Evolutionary conservation across 1,284 basidiomycete species (phyloP), one percentile per base, ranked within the genome.

Genomic region (Amylostereum chailletii): DNA sequence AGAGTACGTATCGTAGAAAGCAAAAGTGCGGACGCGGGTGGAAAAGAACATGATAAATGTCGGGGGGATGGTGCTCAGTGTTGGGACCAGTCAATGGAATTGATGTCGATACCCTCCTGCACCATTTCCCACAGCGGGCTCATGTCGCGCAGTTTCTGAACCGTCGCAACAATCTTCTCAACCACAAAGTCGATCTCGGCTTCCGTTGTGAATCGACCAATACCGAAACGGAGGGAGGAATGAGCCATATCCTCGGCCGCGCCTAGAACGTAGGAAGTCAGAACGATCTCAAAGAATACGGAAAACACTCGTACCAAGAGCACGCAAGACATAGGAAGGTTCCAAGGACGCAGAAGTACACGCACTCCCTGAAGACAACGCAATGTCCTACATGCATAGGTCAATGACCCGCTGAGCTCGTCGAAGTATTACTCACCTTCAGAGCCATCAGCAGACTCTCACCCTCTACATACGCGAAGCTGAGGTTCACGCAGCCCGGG

Each of bases 211-310:
- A 99, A 99, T 32, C 96, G 83, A 36, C 96, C 96, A 56, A 99
- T 90, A 48, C 96, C 96, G 69, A 99, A 99, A 40, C 96, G 86
- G 48, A 99, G 76, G 11, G 93, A 96, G 8, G 94, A 98, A 66
- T 99, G 96, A 0, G 96, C 96, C 89, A 98, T 97, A 62, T 98
- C 96, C 67, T 99, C 96, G 32, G 94, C 90, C 41, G 94, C 90
- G 57, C 93, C 86, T 86, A 51, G 42, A 46, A 52, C 45, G 11
- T 47, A 45, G 44, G 44, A 50, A 46, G 55, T 45, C 42, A 50
- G 33, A 40, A 50, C 42, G 27, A 33, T 42, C 7, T 49, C 51
- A 48, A 50, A 44, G 36, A 26, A 44, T 40, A 9, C 34, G 11
- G 34, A 41, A 43, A 42, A 10, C 9, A 34, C 3, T 55, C 71